Conservation (phyloP, 2,329 filamentous ascomycete genomes). For the Talaromyces pinophilus region DNA sequence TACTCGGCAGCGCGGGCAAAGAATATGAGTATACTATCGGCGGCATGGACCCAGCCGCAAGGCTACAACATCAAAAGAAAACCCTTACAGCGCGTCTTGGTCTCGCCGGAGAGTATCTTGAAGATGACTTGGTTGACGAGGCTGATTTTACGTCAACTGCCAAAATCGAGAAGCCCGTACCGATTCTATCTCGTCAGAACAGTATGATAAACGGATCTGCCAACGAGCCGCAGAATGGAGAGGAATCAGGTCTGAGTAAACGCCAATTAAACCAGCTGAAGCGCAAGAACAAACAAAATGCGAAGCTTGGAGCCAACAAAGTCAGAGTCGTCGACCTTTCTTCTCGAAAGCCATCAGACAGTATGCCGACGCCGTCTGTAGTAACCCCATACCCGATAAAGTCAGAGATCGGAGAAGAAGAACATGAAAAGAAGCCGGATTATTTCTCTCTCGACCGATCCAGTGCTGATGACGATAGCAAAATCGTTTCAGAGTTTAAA, state of each 20-base stretch:
- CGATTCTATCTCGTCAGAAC: constrained; percentile 45
- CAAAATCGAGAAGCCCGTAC: constrained; percentile 55
- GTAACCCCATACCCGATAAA: constrained; percentile 60
- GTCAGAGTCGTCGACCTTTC: constrained; percentile 86
- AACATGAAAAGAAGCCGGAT: constrained; percentile 67
- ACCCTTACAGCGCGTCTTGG: constrained; percentile 80
- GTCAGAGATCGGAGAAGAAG: constrained; percentile 60
- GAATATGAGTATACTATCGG: constrained; percentile 83
- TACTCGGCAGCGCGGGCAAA: constrained; percentile 78
- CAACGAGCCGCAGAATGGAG: constrained; percentile 53
- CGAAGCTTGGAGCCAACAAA: constrained; percentile 86
- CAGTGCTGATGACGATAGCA: constrained; percentile 82
- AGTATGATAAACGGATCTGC: constrained; percentile 51
- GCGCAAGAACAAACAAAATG: constrained; percentile 86
- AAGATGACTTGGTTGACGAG: constrained; percentile 76
- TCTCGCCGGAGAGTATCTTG: constrained; percentile 77
- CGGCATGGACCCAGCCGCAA: constrained; percentile 74
- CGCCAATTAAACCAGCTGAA: constrained; percentile 93
- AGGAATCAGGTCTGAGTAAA: constrained; percentile 78
- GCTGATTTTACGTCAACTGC: constrained; percentile 56
- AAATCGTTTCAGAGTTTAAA: constrained; percentile 94
- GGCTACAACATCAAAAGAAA: constrained; percentile 86
- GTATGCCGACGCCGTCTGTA: constrained; percentile 59
- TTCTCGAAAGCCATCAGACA: constrained; percentile 64
- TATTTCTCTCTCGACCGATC: constrained; percentile 87